Evolutionary conservation across 306 rosid genomes (phyloP).

Genomic region (Inga leiocalycina): DNA sequence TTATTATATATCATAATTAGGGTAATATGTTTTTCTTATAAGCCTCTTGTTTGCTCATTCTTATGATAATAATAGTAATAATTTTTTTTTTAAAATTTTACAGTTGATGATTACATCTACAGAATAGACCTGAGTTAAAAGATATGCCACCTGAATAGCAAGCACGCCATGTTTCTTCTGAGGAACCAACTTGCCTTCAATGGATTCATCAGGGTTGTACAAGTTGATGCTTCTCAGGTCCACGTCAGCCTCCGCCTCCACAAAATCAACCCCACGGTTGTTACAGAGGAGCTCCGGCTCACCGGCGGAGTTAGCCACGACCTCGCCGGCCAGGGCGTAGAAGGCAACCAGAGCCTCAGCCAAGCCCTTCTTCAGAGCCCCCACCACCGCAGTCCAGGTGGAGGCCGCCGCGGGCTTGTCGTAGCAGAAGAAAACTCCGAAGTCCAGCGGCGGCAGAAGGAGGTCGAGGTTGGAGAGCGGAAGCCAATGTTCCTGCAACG

Average conservation of each 20-base stretch:
- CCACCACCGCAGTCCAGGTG: constrained; percentile 15
- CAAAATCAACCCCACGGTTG: constrained; percentile 74
- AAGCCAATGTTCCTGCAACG: constrained; percentile 65
- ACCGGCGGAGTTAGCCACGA: constrained; percentile 51
- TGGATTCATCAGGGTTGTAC: constrained; percentile 39
- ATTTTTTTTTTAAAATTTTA: neutral
- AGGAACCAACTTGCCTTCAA: constrained; percentile 21
- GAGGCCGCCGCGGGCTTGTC: neutral
- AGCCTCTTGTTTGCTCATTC: neutral
- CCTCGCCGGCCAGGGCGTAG: constrained; percentile 67
- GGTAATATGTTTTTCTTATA: neutral
- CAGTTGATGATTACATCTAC: neutral
- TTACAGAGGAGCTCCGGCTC: constrained; percentile 79
- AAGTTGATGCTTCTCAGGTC: constrained; percentile 53
- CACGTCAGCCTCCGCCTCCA: constrained; percentile 62
- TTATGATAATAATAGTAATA: neutral
- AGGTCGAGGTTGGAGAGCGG: constrained; percentile 79
- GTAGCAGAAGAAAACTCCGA: constrained; percentile 70
- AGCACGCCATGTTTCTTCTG: neutral
- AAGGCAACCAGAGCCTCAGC: constrained; percentile 53
- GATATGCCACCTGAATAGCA: constrained; percentile 2
- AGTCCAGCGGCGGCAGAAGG: constrained; percentile 60
- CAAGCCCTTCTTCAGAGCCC: constrained; percentile 49
- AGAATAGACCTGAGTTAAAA: neutral
- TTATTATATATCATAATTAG: neutral